Conservation (phyloP, 2,329 filamentous ascomycete genomes). For the Ceratocystis destructans region DNA sequence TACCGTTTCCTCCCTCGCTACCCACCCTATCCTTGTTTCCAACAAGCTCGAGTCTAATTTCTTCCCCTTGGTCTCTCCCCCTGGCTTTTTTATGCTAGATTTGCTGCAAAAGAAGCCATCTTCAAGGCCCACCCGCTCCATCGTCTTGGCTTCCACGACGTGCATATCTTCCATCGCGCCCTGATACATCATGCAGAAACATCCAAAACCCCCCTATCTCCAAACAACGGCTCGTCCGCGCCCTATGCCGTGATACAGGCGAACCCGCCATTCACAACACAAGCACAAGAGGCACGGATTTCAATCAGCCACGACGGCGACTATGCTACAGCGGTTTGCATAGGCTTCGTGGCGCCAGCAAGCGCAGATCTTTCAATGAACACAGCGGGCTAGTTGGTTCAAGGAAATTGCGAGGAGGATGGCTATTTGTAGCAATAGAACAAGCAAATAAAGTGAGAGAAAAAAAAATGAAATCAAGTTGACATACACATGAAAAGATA, state of each 20-base stretch:
- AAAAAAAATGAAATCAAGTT: constrained; percentile 3
- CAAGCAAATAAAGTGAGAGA: neutral
- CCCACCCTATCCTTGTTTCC: neutral
- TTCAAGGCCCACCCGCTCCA: constrained; percentile 56
- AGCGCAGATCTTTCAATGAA: neutral
- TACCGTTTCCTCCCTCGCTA: neutral
- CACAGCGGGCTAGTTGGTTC: too few relatives aligned
- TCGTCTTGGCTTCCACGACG: constrained; percentile 46
- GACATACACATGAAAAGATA: neutral
- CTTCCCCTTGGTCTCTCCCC: neutral
- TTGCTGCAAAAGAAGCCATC: constrained; percentile 61
- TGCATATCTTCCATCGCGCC: constrained; percentile 30
- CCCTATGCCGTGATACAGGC: constrained; percentile 13
- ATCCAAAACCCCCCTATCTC: neutral
- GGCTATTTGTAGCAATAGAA: neutral
- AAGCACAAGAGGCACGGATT: constrained; percentile 45
- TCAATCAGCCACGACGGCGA: constrained; percentile 82
- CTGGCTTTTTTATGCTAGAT: constrained; percentile 29
- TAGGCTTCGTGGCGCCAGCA: constrained; percentile 29
- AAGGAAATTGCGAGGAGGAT: neutral
- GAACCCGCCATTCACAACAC: neutral
- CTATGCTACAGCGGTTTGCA: constrained; percentile 59
- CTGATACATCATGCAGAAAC: neutral
- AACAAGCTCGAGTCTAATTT: neutral
- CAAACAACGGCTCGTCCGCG: neutral